Conservation (phyloP, 2,329 filamentous ascomycete genomes). For the Sordariomycetes sp. region DNA sequence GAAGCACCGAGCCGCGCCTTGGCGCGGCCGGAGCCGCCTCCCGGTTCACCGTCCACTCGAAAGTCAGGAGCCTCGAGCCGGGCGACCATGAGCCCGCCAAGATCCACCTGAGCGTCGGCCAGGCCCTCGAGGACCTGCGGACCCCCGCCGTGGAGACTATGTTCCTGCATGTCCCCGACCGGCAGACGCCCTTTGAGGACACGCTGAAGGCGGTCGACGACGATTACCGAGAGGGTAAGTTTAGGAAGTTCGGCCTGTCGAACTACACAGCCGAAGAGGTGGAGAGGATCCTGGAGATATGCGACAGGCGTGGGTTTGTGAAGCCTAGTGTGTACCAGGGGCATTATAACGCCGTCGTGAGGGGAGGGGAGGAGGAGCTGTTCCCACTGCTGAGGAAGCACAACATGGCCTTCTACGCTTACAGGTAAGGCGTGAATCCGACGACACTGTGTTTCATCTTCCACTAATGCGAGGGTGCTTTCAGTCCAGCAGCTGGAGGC, state of each 20-base stretch:
- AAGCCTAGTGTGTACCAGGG: conserved; percentile 35
- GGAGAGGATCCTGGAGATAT: conserved; percentile 27
- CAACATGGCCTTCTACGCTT: conserved; percentile 31
- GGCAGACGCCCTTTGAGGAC: conserved; percentile 27
- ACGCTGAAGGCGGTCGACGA: conserved; percentile 28
- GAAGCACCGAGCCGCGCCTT: conserved; percentile 18
- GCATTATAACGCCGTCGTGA: conserved; percentile 32
- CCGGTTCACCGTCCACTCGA: conserved; percentile 23
- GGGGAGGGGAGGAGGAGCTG: conserved; percentile 27
- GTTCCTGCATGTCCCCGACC: conserved; percentile 34
- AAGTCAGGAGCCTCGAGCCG: conserved; percentile 15
- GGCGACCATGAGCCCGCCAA: conserved; percentile 17
- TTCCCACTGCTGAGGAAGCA: conserved; percentile 29
- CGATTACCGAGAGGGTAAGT: conserved; percentile 26
- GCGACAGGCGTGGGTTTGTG: conserved; percentile 26
- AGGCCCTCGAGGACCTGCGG: conserved; percentile 18
- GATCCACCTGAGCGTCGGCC: conserved; percentile 17
- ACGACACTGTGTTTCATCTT: too few species aligned
- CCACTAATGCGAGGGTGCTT: background rate
- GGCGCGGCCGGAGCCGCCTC: conserved; percentile 15
- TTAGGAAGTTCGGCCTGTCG: conserved; percentile 32
- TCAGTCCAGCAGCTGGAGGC: background rate
- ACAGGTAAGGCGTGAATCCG: conserved; percentile 12
- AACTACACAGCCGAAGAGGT: conserved; percentile 35
- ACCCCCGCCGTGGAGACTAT: conserved; percentile 18